phyloP scores from a whole-genome alignment of 2,329 filamentous ascomycete genomes.

The Ophiostoma montium region DNA sequence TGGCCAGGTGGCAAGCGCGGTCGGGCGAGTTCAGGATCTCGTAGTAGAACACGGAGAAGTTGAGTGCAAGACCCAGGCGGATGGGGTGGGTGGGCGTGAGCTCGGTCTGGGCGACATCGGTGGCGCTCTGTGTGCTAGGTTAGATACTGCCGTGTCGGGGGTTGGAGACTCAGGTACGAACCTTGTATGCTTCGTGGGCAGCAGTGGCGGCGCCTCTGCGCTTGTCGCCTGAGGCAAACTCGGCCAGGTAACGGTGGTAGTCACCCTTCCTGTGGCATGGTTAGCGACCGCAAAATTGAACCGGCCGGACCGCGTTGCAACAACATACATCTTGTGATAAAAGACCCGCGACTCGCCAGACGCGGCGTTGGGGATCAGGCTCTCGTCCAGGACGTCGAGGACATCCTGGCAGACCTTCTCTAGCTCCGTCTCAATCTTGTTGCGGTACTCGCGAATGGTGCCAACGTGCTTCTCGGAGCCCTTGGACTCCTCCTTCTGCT shows the following conservation, averaged over 20 bases:
- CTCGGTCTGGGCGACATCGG: constrained; percentile 79
- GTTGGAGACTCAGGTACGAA: constrained; percentile 16
- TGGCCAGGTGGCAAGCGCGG: constrained; percentile 94
- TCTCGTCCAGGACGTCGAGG: constrained; percentile 83
- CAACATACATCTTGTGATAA: constrained; percentile 97
- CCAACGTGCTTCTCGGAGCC: constrained; percentile 82
- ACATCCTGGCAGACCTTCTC: constrained; percentile 98
- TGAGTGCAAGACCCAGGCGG: constrained; percentile 79
- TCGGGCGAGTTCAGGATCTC: constrained; percentile 98
- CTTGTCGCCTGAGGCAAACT: constrained; percentile 89
- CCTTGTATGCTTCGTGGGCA: constrained; percentile 95
- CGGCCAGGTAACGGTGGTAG: constrained; percentile 97
- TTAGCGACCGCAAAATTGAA: not conserved
- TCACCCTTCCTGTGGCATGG: constrained; percentile 72
- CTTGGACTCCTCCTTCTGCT: constrained; percentile 99
- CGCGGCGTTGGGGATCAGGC: constrained; percentile 87
- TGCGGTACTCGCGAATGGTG: constrained; percentile 94
- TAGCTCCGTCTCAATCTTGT: constrained; percentile 95
- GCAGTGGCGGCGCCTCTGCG: constrained; percentile 89
- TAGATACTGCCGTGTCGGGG: not conserved
- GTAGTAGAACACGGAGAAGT: constrained; percentile 36
- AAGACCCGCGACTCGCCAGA: constrained; percentile 98
- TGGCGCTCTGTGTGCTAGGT: constrained; percentile 53
- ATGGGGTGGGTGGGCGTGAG: constrained; percentile 87
- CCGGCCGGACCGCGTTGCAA: too few relatives aligned